Evolutionary conservation across 2,329 filamentous ascomycete species (phyloP).

Genomic region (Rhynchosporium agropyri): DNA sequence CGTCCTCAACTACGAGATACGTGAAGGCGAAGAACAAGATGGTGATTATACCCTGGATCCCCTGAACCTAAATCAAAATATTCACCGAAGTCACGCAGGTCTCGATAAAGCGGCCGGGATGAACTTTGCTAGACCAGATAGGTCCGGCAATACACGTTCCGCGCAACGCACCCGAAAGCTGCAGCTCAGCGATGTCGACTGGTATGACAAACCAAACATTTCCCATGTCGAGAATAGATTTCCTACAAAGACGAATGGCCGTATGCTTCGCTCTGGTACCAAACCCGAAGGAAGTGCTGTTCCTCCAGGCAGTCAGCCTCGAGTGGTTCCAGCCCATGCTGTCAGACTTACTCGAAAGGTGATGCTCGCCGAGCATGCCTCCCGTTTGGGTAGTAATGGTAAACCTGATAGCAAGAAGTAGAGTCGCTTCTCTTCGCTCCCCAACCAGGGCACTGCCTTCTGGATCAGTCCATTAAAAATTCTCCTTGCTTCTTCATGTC

Average conservation of each 20-base stretch:
- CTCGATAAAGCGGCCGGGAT: slow-evolving; percentile 54
- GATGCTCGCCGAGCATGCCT: slow-evolving; percentile 35
- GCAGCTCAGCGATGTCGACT: slow-evolving; percentile 96
- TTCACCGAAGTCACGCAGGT: slow-evolving; percentile 58
- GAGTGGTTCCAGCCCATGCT: slow-evolving; percentile 17
- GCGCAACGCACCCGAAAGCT: slow-evolving; percentile 86
- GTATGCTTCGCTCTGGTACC: slow-evolving; percentile 2
- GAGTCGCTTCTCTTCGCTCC: slow-evolving; percentile 26
- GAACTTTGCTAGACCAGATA: slow-evolving; percentile 41
- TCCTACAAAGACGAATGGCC: slow-evolving; percentile 10
- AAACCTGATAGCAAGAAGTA: slow-evolving; percentile 30
- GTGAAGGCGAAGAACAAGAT: slow-evolving; percentile 78
- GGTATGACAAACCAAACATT: slow-evolving; percentile 61
- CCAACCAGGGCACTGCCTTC: not conserved
- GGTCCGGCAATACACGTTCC: slow-evolving; percentile 50
- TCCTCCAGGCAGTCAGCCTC: slow-evolving; percentile 1
- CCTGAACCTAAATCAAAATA: slow-evolving; percentile 52
- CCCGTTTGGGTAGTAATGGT: slow-evolving; percentile 20
- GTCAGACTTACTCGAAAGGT: slow-evolving; percentile 34
- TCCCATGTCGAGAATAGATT: slow-evolving; percentile 26
- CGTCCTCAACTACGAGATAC: slow-evolving; percentile 93
- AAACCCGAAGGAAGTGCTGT: not conserved
- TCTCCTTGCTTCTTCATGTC: slow-evolving; percentile 16
- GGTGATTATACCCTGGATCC: slow-evolving; percentile 60
- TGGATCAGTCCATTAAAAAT: slow-evolving; percentile 12